Evolutionary conservation across 768 basidiomycete species (phyloP).

Genomic region (Suillus weaverae): DNA sequence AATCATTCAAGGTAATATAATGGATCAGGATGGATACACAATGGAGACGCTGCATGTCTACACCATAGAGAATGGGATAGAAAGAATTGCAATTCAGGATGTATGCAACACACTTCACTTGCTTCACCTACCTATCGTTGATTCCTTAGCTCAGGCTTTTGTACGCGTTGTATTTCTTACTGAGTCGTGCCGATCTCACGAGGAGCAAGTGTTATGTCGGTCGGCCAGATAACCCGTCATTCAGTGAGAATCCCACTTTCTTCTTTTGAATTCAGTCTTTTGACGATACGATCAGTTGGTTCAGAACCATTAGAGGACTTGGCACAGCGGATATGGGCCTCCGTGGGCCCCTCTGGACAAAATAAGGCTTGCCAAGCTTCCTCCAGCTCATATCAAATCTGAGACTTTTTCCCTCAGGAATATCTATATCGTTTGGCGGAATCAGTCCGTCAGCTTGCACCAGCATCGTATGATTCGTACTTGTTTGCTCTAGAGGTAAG

Average conservation of each 20-base stretch:
- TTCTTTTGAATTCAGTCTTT: neutral
- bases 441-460: constrained; percentile 72
- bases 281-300: constrained; percentile 55
- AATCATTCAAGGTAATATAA: neutral
- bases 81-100: constrained; percentile 55
- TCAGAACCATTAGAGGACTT: constrained; percentile 74
- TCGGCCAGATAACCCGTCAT: constrained; percentile 82
- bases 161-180: constrained; percentile 36
- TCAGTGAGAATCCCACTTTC: constrained; percentile 51
- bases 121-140: neutral
- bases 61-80: constrained; percentile 48
- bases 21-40: constrained; percentile 84
- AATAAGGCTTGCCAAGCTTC: constrained; percentile 66
- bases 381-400: neutral
- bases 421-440: constrained; percentile 80
- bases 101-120: constrained; percentile 34
- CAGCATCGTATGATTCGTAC: constrained; percentile 74
- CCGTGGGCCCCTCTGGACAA: constrained; percentile 82
- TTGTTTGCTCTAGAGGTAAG: constrained; percentile 74
- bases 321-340: constrained; percentile 67
- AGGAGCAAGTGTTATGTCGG: constrained; percentile 78
- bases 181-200: neutral
- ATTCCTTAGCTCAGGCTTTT: constrained; percentile 42
- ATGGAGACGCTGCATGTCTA: constrained; percentile 76
- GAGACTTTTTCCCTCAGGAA: constrained; percentile 49